These are phyloP conservation scores for Extremus antarcticus DNA, from an alignment of 495 filamentous ascomycete species.

Conservation along the genomic window DNA sequence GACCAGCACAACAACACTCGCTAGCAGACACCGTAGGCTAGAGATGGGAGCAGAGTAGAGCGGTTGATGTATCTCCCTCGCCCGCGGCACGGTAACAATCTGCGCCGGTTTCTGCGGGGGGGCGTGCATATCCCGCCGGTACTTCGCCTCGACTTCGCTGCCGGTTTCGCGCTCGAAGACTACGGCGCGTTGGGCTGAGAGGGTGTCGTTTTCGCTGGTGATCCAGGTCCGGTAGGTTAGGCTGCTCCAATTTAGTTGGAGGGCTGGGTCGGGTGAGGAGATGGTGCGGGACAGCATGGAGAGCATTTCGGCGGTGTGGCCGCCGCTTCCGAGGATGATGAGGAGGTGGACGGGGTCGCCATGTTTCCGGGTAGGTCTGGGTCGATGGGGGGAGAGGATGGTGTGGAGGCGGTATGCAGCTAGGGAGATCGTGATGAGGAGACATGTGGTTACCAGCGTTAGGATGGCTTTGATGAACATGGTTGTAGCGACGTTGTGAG, in stretches of 20 bases:
- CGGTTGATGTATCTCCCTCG: conserved; percentile 67
- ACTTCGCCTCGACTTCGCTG: neutral
- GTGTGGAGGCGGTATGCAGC: conserved; percentile 41
- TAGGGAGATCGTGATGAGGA: neutral
- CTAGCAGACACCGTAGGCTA: conserved; percentile 46
- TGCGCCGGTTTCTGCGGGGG: neutral
- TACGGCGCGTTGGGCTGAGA: conserved; percentile 56
- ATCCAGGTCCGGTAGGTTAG: conserved; percentile 72
- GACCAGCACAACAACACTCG: conserved; percentile 35
- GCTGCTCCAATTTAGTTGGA: conserved; percentile 24
- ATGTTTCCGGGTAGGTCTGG: conserved; percentile 21
- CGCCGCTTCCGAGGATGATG: conserved; percentile 80
- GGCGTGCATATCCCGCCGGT: too few species aligned
- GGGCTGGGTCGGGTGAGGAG: conserved; percentile 30
- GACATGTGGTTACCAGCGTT: conserved; percentile 6
- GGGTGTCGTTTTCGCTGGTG: conserved; percentile 61
- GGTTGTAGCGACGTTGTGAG: too few species aligned
- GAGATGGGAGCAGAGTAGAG: conserved; percentile 55
- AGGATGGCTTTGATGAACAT: conserved; percentile 6
- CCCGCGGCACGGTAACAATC: conserved; percentile 55
- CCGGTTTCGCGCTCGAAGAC: conserved; percentile 47
- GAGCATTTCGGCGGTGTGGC: conserved; percentile 91
- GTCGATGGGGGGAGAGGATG: conserved; percentile 12
- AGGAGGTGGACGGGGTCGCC: conserved; percentile 51
- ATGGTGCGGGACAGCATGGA: conserved; percentile 51